A percentile compares a stretch with the other conserved stretches of the same genome.
These are phyloP conservation scores for Biscogniauxia marginata DNA, from an alignment of 2,329 filamentous ascomycete genomes.

Conservation along the genomic window DNA sequence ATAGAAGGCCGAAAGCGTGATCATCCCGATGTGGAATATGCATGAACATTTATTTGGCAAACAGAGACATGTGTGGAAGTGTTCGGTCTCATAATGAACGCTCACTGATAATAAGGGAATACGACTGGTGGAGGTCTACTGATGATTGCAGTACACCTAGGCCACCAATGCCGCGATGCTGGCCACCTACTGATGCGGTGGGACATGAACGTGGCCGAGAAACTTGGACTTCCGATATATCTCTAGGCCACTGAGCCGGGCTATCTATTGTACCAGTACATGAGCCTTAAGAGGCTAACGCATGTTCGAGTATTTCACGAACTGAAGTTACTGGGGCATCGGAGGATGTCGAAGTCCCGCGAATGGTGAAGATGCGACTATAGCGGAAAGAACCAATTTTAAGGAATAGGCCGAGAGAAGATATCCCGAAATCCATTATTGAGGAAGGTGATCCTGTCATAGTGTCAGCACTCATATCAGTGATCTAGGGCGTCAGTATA, in stretches of 20 bases:
- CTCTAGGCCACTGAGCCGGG: conserved; percentile 20
- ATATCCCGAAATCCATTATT: conserved; percentile 15
- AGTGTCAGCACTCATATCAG: conserved; percentile 16
- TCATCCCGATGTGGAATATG: conserved; percentile 23
- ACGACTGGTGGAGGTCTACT: conserved; percentile 20
- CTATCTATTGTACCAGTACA: conserved; percentile 15
- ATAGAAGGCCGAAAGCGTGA: conserved; percentile 20
- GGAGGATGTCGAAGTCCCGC: conserved; percentile 20
- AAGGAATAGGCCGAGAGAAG: conserved; percentile 18
- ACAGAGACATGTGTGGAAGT: conserved; percentile 25
- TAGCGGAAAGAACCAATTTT: conserved; percentile 20
- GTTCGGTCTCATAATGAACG: background rate
- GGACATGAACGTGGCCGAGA: conserved; percentile 22
- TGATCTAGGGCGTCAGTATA: background rate
- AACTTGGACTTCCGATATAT: conserved; percentile 24
- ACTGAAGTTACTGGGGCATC: conserved; percentile 17
- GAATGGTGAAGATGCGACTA: conserved; percentile 26
- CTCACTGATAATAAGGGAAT: background rate
- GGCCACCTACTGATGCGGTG: conserved; percentile 24
- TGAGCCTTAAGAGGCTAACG: conserved; percentile 22
- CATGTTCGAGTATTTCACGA: conserved; percentile 22
- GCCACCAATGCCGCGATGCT: conserved; percentile 21
- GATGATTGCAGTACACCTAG: conserved; percentile 26
- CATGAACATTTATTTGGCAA: conserved; percentile 26
- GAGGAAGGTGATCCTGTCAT: conserved; percentile 5